Base-by-base conservation (phyloP, 176 grass and related monocot species). In the Oryza coarctata region DNA sequence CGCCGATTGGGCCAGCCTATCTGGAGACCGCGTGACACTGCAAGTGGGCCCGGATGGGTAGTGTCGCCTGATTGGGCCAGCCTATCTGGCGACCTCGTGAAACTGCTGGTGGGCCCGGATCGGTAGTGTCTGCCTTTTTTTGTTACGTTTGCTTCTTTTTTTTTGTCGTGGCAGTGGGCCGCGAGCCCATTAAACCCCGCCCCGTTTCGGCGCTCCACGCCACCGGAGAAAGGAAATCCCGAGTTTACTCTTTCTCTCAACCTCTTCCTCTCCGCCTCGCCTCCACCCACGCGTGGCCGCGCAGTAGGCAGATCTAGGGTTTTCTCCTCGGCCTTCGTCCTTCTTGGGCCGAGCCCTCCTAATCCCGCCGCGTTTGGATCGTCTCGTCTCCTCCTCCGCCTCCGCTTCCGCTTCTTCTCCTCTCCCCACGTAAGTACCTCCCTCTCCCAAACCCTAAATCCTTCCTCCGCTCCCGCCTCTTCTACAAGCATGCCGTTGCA, bases 291-390 rank as follows among this genome's bases (percentile, higher is more conserved):
- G 4, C 47, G 13, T 1, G 12, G 2, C 41, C 44, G 5, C 17
- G 15, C 9, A 4, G 2, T 6, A 38, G 12, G 2, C 22, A 25
- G 73, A 88, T 88, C 86, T 88, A 88, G 86, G 86, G 86, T 83
- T 88, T 75, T 29, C 76, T 4, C 32, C 32, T 17, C 70, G 76
- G 88, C 83, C 83, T 89, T 89, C 83, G 88, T 78, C 18, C 67
- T 86, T 89, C 79, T 86, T 89, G 88, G 88, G 88, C 88, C 88
- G 83, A 89, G 88, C 83, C 88, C 82, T 52, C 44, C 44, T 71
- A 44, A 81, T 47, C 68, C 77, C 33, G 71, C 77, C 49, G 15
- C 38, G 44, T 34, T 67, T 84, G 83, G 83, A 82, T 86, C 83
- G 74, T n/a, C 18, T 75, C 25, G 5, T 22, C 34, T 55, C 44